phyloP scores from a whole-genome alignment of 208 protist species.

The Borovskyia barvae region DNA sequence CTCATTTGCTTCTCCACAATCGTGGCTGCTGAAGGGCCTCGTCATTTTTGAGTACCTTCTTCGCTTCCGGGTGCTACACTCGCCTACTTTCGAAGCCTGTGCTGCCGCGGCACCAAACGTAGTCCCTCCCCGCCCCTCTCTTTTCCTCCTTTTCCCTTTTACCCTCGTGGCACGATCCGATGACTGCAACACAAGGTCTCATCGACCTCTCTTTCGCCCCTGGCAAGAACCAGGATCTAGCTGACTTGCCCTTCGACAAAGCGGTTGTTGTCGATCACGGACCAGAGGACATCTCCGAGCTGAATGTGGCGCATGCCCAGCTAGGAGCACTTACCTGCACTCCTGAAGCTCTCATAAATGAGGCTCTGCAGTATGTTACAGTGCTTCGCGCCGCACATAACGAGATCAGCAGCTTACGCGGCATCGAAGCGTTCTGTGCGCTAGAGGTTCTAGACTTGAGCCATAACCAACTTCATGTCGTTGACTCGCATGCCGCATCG shows the following conservation, averaged over 20 bases:
- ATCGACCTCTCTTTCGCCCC: constrained; percentile 29
- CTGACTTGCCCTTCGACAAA: constrained; percentile 21
- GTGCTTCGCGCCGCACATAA: constrained; percentile 72
- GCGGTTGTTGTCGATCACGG: background rate
- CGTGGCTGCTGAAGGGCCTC: background rate
- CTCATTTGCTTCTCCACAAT: background rate
- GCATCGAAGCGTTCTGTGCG: constrained; percentile 56
- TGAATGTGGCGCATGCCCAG: constrained; percentile 24
- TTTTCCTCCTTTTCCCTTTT: constrained; percentile 2
- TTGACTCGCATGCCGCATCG: constrained; percentile 51
- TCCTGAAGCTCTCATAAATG: constrained; percentile 24
- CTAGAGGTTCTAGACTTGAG: constrained; percentile 78
- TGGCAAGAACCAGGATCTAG: constrained; percentile 22
- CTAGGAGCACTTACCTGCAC: constrained; percentile 32
- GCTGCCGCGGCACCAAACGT: background rate
- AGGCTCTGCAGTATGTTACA: constrained; percentile 45
- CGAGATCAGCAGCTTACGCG: constrained; percentile 44
- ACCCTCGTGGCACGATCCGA: background rate
- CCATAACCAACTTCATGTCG: constrained; percentile 63
- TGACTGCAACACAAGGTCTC: background rate
- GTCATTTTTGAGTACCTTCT: no score
- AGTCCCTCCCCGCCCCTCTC: background rate
- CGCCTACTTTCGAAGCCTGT: no score
- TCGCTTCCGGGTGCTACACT: no score
- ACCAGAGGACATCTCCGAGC: constrained; percentile 18